Evolutionary conservation across 2,329 filamentous ascomycete genomes (phyloP).

Genomic region (Byssothecium circinans): DNA sequence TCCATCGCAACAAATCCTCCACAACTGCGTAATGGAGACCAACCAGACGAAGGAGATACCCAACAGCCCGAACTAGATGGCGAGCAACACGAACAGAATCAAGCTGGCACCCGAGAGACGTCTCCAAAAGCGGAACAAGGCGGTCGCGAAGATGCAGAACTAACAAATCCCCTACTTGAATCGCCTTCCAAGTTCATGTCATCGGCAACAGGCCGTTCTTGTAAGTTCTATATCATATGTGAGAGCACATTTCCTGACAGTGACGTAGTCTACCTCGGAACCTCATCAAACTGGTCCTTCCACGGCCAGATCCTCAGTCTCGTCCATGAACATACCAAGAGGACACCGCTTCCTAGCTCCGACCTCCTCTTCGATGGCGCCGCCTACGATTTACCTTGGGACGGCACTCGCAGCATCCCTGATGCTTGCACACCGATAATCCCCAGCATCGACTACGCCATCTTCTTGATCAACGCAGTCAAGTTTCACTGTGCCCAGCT

Average conservation of each 20-base stretch:
- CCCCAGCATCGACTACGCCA: conserved; percentile 55
- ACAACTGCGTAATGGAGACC: conserved; percentile 1
- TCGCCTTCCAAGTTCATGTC: conserved; percentile 31
- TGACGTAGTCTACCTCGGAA: conserved; percentile 54
- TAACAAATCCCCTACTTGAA: conserved; percentile 29
- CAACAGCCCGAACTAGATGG: conserved; percentile 3
- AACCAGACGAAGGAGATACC: background rate
- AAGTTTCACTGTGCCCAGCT: conserved; percentile 60
- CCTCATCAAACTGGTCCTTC: conserved; percentile 61
- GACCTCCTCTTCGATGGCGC: conserved; percentile 55
- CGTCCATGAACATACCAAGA: conserved; percentile 51
- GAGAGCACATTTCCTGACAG: background rate
- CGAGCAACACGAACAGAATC: conserved; percentile 8
- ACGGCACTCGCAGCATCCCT: conserved; percentile 42
- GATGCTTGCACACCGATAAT: conserved; percentile 44
- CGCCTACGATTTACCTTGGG: conserved; percentile 57
- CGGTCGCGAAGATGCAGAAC: conserved; percentile 19
- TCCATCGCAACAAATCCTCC: conserved; percentile 1
- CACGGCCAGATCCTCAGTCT: conserved; percentile 54
- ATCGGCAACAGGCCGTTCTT: conserved; percentile 24
- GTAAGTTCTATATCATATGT: conserved; percentile 9
- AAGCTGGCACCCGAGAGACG: conserved; percentile 17
- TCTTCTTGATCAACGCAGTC: conserved; percentile 58
- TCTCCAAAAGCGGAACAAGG: conserved; percentile 21
- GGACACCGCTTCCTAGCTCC: conserved; percentile 47